phyloP scores from a whole-genome alignment of 1,284 basidiomycete genomes.

The Mixia osmundae region DNA sequence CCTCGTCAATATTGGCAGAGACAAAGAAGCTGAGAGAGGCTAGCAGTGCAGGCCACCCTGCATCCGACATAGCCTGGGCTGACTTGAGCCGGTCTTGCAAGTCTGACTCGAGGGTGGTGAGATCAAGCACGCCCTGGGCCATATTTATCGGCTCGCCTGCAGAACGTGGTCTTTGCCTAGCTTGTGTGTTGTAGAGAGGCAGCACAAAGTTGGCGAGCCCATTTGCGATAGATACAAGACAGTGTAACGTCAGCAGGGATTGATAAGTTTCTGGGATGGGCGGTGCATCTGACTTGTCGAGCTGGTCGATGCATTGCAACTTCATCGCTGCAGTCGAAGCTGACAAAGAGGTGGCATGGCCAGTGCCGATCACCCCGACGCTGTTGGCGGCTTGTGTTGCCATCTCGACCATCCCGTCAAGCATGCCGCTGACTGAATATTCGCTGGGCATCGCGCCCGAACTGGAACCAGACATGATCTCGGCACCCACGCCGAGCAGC shows the following conservation, averaged over 20 bases:
- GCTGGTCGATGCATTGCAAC: constrained; percentile 74
- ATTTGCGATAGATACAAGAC: constrained; percentile 63
- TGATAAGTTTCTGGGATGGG: constrained; percentile 75
- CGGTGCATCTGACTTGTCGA: constrained; percentile 87
- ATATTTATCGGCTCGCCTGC: constrained; percentile 39
- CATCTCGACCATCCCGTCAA: constrained; percentile 58
- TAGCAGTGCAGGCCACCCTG: constrained; percentile 69
- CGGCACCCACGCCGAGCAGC: constrained; percentile 44
- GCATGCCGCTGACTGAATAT: constrained; percentile 25
- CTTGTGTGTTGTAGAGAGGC: constrained; percentile 33
- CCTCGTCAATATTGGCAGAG: constrained; percentile 63
- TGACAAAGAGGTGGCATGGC: constrained; percentile 43
- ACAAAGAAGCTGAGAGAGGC: constrained; percentile 73
- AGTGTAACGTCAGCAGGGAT: constrained; percentile 73
- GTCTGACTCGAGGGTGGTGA: constrained; percentile 34
- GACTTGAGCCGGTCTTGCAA: constrained; percentile 30
- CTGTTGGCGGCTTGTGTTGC: constrained; percentile 56
- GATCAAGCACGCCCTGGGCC: constrained; percentile 47
- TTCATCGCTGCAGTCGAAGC: constrained; percentile 51
- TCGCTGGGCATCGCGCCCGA: constrained; percentile 13
- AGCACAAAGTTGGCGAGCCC: constrained; percentile 53
- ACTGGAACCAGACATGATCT: constrained; percentile 23
- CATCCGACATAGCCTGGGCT: constrained; percentile 53
- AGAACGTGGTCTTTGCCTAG: constrained; percentile 1
- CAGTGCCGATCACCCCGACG: constrained; percentile 35